Evolutionary conservation across 148 eudicot species (phyloP).

Genomic region (Fagopyrum tataricum): DNA sequence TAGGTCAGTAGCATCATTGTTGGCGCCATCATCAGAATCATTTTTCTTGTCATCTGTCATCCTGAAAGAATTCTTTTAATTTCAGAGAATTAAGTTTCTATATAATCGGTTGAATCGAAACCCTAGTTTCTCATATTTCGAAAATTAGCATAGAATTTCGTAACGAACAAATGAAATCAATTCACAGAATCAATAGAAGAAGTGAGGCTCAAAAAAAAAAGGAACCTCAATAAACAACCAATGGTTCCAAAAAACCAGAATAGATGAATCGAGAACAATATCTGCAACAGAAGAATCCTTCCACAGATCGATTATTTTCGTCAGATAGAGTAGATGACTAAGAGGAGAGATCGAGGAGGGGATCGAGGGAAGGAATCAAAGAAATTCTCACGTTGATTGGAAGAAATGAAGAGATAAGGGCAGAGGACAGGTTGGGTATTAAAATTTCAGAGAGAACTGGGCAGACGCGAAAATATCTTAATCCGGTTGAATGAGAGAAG

Average conservation of each 20-base stretch:
- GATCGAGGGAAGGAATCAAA: too few relatives aligned
- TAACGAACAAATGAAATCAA: not conserved
- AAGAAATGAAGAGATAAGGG: too few relatives aligned
- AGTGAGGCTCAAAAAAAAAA: not conserved
- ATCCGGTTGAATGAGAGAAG: too few relatives aligned
- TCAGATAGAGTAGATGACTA: too few relatives aligned
- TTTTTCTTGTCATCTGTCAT: conserved; percentile 39
- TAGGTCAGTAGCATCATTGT: conserved; percentile 21
- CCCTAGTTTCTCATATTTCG: conserved; percentile 2
- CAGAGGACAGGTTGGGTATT: too few relatives aligned
- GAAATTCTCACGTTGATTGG: too few relatives aligned
- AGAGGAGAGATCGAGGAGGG: too few relatives aligned
- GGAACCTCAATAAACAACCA: not conserved
- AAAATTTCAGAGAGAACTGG: too few relatives aligned
- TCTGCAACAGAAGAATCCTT: not conserved
- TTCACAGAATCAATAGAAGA: not conserved
- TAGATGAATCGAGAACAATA: not conserved
- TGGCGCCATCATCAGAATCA: conserved; percentile 26
- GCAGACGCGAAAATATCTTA: too few relatives aligned
- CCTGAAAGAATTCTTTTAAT: not conserved
- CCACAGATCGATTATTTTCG: not conserved
- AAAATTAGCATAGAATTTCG: not conserved
- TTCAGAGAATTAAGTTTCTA: not conserved
- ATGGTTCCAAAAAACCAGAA: not conserved
- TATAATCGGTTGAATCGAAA: not conserved